These are phyloP conservation scores for Cladosporium halotolerans DNA, from an alignment of 2,329 filamentous ascomycete species.

Conservation along the genomic window DNA sequence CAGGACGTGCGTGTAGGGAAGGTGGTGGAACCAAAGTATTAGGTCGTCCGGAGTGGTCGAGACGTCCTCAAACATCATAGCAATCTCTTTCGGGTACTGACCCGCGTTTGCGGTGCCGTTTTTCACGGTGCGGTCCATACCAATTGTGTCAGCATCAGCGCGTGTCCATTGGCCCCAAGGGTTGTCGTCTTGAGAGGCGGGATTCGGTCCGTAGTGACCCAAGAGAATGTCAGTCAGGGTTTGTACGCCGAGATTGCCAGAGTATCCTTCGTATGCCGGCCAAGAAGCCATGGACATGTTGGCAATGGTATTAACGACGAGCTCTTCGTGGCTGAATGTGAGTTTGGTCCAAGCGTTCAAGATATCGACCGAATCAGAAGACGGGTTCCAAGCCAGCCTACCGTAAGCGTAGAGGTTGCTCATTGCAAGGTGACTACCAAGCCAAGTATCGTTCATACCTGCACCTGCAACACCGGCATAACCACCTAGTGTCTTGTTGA, in stretches of 20 bases:
- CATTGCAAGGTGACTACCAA: constrained; percentile 64
- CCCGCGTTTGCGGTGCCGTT: constrained; percentile 62
- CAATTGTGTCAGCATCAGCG: constrained; percentile 53
- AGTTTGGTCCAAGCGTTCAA: constrained; percentile 62
- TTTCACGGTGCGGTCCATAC: constrained; percentile 64
- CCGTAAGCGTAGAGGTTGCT: constrained; percentile 67
- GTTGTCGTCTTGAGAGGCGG: constrained; percentile 60
- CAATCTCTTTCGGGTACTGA: constrained; percentile 59
- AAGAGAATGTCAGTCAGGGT: constrained; percentile 63
- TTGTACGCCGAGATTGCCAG: constrained; percentile 63
- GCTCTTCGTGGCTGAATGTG: constrained; percentile 53
- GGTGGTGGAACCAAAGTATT: constrained; percentile 69
- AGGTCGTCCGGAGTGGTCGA: constrained; percentile 62
- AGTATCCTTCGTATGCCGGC: constrained; percentile 66
- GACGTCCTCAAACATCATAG: constrained; percentile 52
- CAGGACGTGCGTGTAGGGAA: constrained; percentile 58
- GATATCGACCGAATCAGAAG: constrained; percentile 42
- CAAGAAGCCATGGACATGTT: constrained; percentile 62
- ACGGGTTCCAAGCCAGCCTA: constrained; percentile 59
- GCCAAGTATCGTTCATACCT: constrained; percentile 60
- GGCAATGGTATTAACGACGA: constrained; percentile 54
- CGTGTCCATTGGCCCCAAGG: constrained; percentile 69
- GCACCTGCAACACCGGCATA: constrained; percentile 64
- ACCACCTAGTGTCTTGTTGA: constrained; percentile 52
- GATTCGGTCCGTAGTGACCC: constrained; percentile 62